Evolutionary conservation across 2,329 filamentous ascomycete species (phyloP), one percentile per base, ranked within the genome.

Genomic region (Chaetothyriales sp.): DNA sequence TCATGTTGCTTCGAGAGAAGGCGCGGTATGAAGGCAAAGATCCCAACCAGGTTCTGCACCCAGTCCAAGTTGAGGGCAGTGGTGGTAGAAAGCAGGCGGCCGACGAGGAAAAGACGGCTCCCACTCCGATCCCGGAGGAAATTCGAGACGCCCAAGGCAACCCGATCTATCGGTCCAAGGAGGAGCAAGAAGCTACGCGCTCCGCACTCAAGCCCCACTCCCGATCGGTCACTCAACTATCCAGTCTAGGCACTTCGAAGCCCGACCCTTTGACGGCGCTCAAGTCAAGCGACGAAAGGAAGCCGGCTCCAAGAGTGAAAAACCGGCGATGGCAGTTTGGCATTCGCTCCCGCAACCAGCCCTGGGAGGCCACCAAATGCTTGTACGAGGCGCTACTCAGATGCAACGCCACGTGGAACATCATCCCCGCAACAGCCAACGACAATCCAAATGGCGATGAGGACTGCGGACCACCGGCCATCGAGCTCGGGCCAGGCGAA

Each of bases 321-420:
- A 85, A 85, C 1, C 86, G 89, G 15, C 87, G 90, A 59, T 98
- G 92, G 92, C 92, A 98, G 66, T 98, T 98, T 65, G 92, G 92
- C 52, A 98, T 98, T 56, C 81, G 92, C 40, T 95, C 88, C 46
- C 82, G 92, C 47, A 98, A 97, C 63, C 85, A 88, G 51, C 92
- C 92, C 0, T 88, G 89, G 62, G 92, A 98, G 67, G 92, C 92
- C 0, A 85, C 98, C 67, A 73, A 94, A 22, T 95, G 90, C 63
- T 92, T 98, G 51, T 95, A 95, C 74, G 89, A 90, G 66, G 89
- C 92, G 0, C 73, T 98, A 44, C 76, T 82, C 55, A 89, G 89
- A 59, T 82, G 95, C 63, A 89, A 88, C 29, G 92, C 89, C 10
- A 82, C 89, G 48, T 97, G 94, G 84, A 81, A 94, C 60, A 72